phyloP scores from a whole-genome alignment of 768 basidiomycete species.

The Gloeopeniophorella convolvens region DNA sequence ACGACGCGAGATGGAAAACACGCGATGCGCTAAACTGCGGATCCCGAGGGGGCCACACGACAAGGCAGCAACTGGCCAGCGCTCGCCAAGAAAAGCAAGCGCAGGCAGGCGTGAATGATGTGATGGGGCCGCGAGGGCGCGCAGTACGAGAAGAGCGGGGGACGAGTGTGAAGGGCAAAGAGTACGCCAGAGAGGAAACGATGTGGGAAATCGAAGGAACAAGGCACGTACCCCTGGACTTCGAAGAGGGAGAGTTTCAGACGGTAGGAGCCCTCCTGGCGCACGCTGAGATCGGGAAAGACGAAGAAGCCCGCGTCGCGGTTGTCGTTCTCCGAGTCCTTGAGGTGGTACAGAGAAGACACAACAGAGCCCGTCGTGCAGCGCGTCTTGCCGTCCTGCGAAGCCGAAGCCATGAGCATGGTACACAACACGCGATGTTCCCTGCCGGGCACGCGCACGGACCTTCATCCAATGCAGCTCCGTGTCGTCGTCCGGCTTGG shows the following conservation, averaged over 20 bases:
- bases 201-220: conserved; percentile 4
- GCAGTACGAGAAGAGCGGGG: background rate
- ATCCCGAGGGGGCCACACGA: background rate
- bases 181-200: background rate
- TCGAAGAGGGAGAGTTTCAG: conserved; percentile 75
- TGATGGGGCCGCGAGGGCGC: background rate
- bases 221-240: conserved; percentile 71
- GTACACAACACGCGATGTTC: conserved; percentile 5
- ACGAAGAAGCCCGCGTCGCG: conserved; percentile 90
- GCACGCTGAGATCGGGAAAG: conserved; percentile 89
- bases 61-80: no score
- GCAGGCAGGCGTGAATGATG: conserved; percentile 15
- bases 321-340: conserved; percentile 50
- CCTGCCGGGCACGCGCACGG: no score
- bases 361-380: conserved; percentile 91
- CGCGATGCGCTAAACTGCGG: conserved; percentile 10
- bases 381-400: conserved; percentile 79
- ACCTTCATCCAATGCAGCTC: conserved; percentile 87
- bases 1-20: conserved; percentile 10
- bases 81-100: no score
- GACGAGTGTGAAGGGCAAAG: background rate
- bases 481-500: conserved; percentile 81
- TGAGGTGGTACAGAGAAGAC: conserved; percentile 85
- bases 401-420: conserved; percentile 7
- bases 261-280: conserved; percentile 88